Evolutionary conservation across 2,329 filamentous ascomycete genomes (phyloP).

Genomic region (Fonsecaea erecta): DNA sequence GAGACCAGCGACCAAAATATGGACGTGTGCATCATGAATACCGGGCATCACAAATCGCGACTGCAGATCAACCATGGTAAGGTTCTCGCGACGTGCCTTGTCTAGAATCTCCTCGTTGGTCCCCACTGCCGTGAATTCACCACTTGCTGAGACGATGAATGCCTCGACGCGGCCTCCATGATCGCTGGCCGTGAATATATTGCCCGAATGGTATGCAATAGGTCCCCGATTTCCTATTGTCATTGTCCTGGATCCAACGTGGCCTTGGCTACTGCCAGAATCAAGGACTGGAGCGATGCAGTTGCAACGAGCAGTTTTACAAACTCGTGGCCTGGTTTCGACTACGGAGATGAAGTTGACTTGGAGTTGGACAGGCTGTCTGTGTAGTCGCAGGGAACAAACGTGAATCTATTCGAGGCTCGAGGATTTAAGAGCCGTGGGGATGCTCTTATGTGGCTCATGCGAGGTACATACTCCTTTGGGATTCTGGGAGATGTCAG

Average conservation of each 20-base stretch:
- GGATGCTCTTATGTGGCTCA: not conserved
- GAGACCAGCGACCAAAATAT: conserved; percentile 14
- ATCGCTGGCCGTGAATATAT: conserved; percentile 15
- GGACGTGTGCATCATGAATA: conserved; percentile 25
- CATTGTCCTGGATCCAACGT: not conserved
- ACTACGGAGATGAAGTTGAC: not conserved
- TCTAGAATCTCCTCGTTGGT: conserved; percentile 18
- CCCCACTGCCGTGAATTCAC: conserved; percentile 16
- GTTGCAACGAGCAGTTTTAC: not conserved
- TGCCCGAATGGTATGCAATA: conserved; percentile 18
- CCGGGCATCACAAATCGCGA: conserved; percentile 22
- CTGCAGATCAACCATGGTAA: conserved; percentile 11
- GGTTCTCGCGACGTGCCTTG: conserved; percentile 10
- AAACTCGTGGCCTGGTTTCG: not conserved
- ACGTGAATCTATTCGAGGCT: too few species aligned
- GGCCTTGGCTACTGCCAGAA: not conserved
- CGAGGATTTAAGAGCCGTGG: too few species aligned
- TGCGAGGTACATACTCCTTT: not conserved
- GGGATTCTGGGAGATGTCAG: not conserved
- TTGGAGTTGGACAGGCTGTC: not conserved
- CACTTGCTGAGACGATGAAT: conserved; percentile 19
- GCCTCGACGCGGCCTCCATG: conserved; percentile 11
- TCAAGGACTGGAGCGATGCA: not conserved
- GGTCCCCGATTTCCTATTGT: not conserved
- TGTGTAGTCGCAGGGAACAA: too few species aligned